These are phyloP conservation scores for Lentinula novae-zelandiae DNA, from an alignment of 1,284 basidiomycete species.

Conservation along the genomic window DNA sequence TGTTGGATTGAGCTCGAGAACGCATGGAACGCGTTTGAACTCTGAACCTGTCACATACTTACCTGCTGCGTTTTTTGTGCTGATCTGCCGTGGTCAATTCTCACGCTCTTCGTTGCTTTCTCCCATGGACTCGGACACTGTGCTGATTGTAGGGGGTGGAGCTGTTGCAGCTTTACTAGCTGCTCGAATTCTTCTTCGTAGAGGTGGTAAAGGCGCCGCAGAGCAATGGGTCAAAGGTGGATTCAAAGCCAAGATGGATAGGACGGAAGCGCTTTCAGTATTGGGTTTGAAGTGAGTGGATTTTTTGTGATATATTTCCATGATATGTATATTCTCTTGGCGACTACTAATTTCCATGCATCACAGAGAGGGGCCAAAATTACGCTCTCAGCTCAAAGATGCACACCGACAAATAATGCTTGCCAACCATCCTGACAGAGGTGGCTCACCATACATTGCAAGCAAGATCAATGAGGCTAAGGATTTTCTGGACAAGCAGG, in stretches of 20 bases:
- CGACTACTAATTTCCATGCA: slow-evolving; percentile 10
- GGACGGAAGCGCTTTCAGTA: slow-evolving; percentile 88
- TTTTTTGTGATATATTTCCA: background rate
- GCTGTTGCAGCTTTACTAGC: slow-evolving; percentile 78
- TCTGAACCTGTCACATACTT: no score
- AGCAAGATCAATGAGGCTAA: slow-evolving; percentile 97
- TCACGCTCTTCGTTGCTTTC: background rate
- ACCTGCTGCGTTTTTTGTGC: no score
- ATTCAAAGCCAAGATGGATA: slow-evolving; percentile 95
- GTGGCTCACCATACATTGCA: slow-evolving; percentile 95
- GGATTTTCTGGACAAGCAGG: slow-evolving; percentile 68
- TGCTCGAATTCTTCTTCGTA: slow-evolving; percentile 64
- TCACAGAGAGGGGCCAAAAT: slow-evolving; percentile 68
- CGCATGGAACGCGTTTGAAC: no score
- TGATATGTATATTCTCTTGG: background rate
- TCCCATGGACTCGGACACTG: slow-evolving; percentile 56
- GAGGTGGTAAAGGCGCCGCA: slow-evolving; percentile 57
- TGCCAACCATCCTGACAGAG: slow-evolving; percentile 94
- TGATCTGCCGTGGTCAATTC: background rate
- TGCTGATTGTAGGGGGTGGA: slow-evolving; percentile 73
- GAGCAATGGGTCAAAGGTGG: slow-evolving; percentile 93
- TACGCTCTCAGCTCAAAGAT: slow-evolving; percentile 79
- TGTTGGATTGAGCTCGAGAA: no score
- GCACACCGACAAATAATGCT: slow-evolving; percentile 92
- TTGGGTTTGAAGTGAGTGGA: slow-evolving; percentile 81